A percentile compares a stretch with the other conserved stretches of the same genome.
These are phyloP conservation scores for Fusarium ambrosium DNA, from an alignment of 2,329 filamentous ascomycete species.

Conservation along the genomic window DNA sequence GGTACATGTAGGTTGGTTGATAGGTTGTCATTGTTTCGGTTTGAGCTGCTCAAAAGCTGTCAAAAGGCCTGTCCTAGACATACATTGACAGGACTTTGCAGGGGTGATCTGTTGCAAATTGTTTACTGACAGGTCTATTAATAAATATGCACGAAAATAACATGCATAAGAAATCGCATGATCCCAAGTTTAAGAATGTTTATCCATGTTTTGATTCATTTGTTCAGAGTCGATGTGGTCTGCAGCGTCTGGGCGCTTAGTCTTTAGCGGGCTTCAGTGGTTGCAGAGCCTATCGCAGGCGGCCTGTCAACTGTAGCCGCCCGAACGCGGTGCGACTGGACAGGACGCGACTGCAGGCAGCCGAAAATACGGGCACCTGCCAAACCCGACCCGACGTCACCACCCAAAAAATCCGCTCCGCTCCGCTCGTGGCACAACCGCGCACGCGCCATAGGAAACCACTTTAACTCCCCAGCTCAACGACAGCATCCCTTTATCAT, in stretches of 20 bases:
- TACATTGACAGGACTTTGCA: background rate
- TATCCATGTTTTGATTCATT: background rate
- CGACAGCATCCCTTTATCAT: constrained; percentile 17
- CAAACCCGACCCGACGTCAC: constrained; percentile 29
- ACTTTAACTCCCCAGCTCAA: constrained; percentile 32
- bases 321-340: constrained; percentile 16
- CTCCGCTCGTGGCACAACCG: background rate
- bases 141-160: background rate
- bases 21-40: background rate
- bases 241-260: background rate
- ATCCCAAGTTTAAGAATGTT: background rate
- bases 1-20: background rate
- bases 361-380: constrained; percentile 1
- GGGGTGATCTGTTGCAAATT: background rate
- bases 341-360: constrained; percentile 7
- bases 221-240: background rate
- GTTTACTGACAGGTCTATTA: background rate
- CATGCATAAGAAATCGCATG: background rate
- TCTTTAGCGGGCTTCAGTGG: background rate
- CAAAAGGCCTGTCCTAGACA: background rate
- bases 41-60: background rate
- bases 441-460: constrained; percentile 29
- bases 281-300: background rate
- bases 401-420: background rate
- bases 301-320: constrained; percentile 13